Base-by-base conservation (phyloP, 108 stramenopile genomes). In the Cyclotella sp. region DNA sequence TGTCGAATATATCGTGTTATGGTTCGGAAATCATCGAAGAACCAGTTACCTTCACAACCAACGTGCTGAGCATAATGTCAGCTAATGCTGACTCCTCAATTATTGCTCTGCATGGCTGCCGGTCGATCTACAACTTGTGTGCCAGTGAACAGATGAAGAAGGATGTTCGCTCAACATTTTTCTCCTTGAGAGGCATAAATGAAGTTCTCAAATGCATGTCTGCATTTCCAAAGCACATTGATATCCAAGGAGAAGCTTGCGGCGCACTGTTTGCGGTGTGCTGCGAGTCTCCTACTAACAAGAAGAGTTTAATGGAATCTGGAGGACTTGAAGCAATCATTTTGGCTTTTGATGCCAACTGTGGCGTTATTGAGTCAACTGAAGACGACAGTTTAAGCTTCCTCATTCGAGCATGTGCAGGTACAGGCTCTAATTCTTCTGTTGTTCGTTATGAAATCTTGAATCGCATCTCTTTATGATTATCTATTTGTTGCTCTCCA, bases 41-140 rank as follows among this genome's bases (percentile, higher is more conserved):
- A 47, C 18, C 12, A 11, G 15, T 34, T 28, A 14, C 40, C 30
- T 57, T 55, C 63, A 43, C 44, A 15, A 57, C 27, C 11, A 43
- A 55, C 30, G 68, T 65, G 54, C 22, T 47, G 27, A 57, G 53
- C 22, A 52, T 70, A 19, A 70, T 81, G 73, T 16, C 30, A 19
- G 43, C 57, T 14, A 26, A 55, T 19, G 39, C 62, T 18, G 44
- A 67, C 9, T 74, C 68, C 6, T 28, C 26, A 49, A 57, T 59
- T 40, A 69, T 81, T 54, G 80, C 73, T 5, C 68, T 60, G 1
- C 55, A 79, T 46, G 78, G 71, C 7, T 68, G 70, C 53, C 54
- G 71, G 52, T 72, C 54, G 44, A 51, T 79, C 3, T 42, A 61
- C 49, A 79, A 79, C 47, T 15, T 79, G 0, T 79, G 77, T 41